Evolutionary conservation across 306 rosid species (phyloP), one percentile per base, ranked within the genome.

Genomic region (Casuarina glauca): DNA sequence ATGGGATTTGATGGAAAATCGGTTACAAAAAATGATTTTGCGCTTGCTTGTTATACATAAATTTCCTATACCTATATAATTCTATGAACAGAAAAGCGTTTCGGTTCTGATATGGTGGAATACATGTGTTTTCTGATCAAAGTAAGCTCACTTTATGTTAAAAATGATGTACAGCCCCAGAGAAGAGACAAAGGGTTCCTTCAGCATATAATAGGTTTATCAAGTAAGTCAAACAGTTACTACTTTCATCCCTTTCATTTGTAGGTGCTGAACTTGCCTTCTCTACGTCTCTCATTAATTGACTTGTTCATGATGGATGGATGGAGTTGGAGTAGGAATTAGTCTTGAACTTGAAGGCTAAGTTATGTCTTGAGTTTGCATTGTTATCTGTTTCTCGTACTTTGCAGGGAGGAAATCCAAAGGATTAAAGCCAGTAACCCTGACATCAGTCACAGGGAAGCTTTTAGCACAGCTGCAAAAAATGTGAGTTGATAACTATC

Each of bases 101-200:
- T 35, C 35, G 35, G 38, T 20, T 20, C 55, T 51, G 55, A 51
- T 51, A 9, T 12, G 16, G 13, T 51, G 55, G 4, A 12, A 9
- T 54, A 17, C 4, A 4, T 54, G 5, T 19, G 35, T 12, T 13
- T 12, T 12, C 9, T 36, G 11, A 11, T 61, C 32, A 61, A 61
- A 61, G 17, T 36, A 32, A 35, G 15, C 16, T 9, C 2, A 61
- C 26, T 32, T 26, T 26, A 11, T 26, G 39, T 60, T 64, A 55
- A 73, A 50, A 70, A 17, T 9, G 63, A n/a, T 85, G 63, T 69
- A 74, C 97, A 95, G 99, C 99, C 35, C 90, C 96, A 2, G 98
- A 95, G 89, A 95, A 95, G 86, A 90, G 97, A 84, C 99, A 90
- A 11, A 93, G 99, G 17, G 97, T 95, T 85, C 99, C 99, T 61